phyloP scores from a whole-genome alignment of 345 rosid genomes.

The Boechera divaricarpa region DNA sequence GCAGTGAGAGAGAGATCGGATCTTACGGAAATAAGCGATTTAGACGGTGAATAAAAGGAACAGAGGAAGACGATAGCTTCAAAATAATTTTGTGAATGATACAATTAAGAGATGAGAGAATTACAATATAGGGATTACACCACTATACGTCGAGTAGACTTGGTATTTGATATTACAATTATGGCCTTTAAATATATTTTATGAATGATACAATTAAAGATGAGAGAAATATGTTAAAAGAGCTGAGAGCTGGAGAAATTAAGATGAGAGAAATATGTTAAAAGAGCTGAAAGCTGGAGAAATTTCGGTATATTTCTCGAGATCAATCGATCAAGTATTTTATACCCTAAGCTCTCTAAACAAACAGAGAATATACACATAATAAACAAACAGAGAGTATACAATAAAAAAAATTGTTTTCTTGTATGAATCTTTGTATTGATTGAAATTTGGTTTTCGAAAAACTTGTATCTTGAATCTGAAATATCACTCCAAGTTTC shows the following conservation, averaged over 20 bases:
- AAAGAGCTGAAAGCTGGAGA: too few relatives aligned
- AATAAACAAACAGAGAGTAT: too few relatives aligned
- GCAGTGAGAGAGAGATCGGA: not conserved
- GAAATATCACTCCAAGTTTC: not conserved
- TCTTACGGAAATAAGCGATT: not conserved
- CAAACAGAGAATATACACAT: too few relatives aligned
- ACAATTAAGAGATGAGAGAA: not conserved
- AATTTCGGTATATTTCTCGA: too few relatives aligned
- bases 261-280: too few relatives aligned
- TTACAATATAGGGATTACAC: not conserved
- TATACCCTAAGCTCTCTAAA: too few relatives aligned
- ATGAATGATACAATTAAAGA: too few relatives aligned
- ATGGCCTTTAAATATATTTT: too few relatives aligned
- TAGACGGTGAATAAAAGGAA: not conserved
- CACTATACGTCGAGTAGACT: not conserved
- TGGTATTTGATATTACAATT: not conserved
- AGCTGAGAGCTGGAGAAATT: too few relatives aligned
- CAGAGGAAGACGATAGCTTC: not conserved
- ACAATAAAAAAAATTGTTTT: too few relatives aligned
- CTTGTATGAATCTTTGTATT: not conserved
- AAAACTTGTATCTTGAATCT: conserved; percentile 15
- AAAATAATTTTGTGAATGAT: not conserved
- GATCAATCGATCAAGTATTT: too few relatives aligned
- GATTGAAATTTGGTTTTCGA: not conserved
- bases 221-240: too few relatives aligned